Evolutionary conservation across 768 basidiomycete genomes (phyloP).

Genomic region (Agrocybe pediades): DNA sequence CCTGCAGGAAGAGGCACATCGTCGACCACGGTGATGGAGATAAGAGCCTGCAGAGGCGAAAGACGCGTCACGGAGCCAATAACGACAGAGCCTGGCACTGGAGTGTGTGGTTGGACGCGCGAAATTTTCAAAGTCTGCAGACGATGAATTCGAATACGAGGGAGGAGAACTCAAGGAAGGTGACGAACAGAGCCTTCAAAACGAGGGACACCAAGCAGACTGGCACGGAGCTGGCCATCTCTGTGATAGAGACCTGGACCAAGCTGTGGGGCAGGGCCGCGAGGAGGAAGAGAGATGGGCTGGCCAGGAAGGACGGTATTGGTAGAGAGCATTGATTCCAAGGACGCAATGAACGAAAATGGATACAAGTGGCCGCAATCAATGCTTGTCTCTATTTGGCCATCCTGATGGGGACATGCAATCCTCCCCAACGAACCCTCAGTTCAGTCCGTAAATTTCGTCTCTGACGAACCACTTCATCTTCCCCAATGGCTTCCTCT

Average conservation of each 20-base stretch:
- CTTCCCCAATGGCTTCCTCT: slow-evolving; percentile 54
- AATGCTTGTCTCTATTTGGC: slow-evolving; percentile 33
- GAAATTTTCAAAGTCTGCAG: slow-evolving; percentile 62
- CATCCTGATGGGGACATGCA: slow-evolving; percentile 13
- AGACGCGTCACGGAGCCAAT: slow-evolving; percentile 83
- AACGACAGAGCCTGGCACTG: slow-evolving; percentile 72
- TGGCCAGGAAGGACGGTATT: slow-evolving; percentile 72
- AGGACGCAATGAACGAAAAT: slow-evolving; percentile 1
- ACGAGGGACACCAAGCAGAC: slow-evolving; percentile 65
- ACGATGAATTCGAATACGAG: slow-evolving; percentile 24
- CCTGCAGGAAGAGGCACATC: slow-evolving; percentile 79
- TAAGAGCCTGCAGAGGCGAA: slow-evolving; percentile 78
- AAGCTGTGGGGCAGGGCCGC: slow-evolving; percentile 52
- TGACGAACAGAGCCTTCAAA: slow-evolving; percentile 69
- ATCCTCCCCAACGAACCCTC: slow-evolving; percentile 18
- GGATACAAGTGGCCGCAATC: slow-evolving; percentile 11
- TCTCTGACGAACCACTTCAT: slow-evolving; percentile 14
- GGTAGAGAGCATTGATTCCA: slow-evolving; percentile 15
- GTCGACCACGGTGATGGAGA: slow-evolving; percentile 87
- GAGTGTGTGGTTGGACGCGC: slow-evolving; percentile 72
- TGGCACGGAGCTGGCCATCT: slow-evolving; percentile 67
- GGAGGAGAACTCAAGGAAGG: slow-evolving; percentile 19
- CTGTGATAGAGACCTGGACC: slow-evolving; percentile 69
- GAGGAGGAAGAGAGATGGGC: slow-evolving; percentile 59
- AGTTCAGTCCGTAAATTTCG: slow-evolving; percentile 20